phyloP scores from a whole-genome alignment of 768 basidiomycete species.

The Agrocybe chaxingu region DNA sequence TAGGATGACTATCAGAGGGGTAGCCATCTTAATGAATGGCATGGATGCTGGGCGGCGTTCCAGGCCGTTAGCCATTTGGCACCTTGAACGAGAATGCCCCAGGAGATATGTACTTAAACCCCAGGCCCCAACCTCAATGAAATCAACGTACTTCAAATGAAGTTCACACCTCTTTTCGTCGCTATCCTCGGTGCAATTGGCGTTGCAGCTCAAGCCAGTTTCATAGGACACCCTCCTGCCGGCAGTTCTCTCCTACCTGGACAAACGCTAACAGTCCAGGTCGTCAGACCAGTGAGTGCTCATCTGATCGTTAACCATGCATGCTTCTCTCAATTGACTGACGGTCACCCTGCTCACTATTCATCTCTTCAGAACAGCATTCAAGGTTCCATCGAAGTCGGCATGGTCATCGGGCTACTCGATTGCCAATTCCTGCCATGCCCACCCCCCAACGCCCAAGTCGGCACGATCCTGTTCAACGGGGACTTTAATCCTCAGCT shows the following conservation, averaged over 20 bases:
- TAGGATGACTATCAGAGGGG: no score
- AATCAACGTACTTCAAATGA: slow-evolving; percentile 5
- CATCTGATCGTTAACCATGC: neutral
- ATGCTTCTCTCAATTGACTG: neutral
- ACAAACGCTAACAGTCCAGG: slow-evolving; percentile 29
- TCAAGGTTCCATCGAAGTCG: slow-evolving; percentile 37
- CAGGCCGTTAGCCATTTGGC: no score
- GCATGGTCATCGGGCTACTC: slow-evolving; percentile 39
- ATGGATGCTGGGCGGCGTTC: no score
- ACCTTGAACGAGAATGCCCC: no score
- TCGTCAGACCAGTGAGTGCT: slow-evolving; percentile 31
- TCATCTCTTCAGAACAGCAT: slow-evolving; percentile 27
- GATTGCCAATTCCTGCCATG: slow-evolving; percentile 25
- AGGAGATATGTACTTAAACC: no score
- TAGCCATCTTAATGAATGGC: no score
- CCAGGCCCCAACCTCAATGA: no score
- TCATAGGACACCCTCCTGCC: slow-evolving; percentile 22
- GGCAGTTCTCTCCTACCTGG: slow-evolving; percentile 27
- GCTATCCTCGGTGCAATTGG: slow-evolving; percentile 20
- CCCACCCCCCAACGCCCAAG: slow-evolving; percentile 15
- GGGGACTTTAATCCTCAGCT: slow-evolving; percentile 30
- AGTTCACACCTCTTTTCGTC: slow-evolving; percentile 7
- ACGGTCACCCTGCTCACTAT: neutral
- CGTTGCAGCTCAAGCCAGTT: slow-evolving; percentile 33
- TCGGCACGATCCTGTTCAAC: slow-evolving; percentile 40